A percentile compares a stretch with the other conserved stretches of the same genome.
phyloP scores from a whole-genome alignment of 2,329 filamentous ascomycete genomes.

The Aspergillus phoenicis region DNA sequence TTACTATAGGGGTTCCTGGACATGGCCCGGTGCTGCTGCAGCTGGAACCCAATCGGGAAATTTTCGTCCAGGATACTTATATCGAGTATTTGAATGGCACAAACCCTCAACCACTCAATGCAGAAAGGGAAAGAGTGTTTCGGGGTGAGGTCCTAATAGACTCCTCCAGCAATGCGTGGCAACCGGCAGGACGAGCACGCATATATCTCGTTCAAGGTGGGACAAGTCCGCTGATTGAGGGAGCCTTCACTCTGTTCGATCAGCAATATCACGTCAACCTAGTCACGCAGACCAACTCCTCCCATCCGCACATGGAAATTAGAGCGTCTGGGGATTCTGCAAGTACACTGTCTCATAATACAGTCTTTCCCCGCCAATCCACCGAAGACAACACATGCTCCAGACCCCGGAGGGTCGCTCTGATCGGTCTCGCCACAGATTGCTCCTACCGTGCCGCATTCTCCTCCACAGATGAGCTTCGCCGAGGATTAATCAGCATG shows the following conservation, averaged over 20 bases:
- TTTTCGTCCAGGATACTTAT: constrained; percentile 10
- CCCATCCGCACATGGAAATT: no score
- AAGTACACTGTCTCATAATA: not conserved
- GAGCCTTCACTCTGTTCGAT: constrained; percentile 9
- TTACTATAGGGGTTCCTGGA: constrained; percentile 5
- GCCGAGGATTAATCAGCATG: constrained; percentile 55
- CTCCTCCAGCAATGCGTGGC: not conserved
- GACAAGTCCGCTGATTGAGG: constrained; percentile 14
- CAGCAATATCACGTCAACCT: constrained; percentile 13
- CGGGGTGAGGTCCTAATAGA: constrained; percentile 2
- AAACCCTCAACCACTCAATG: constrained; percentile 4
- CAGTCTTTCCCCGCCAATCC: not conserved
- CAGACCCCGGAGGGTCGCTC: constrained; percentile 78
- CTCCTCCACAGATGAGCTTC: constrained; percentile 44
- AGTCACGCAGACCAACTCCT: no score
- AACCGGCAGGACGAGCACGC: constrained; percentile 15
- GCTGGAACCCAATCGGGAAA: constrained; percentile 15
- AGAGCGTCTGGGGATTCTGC: no score
- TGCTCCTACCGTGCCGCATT: constrained; percentile 80
- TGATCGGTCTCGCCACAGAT: constrained; percentile 87
- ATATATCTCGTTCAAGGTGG: constrained; percentile 17
- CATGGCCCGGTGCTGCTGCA: not conserved
- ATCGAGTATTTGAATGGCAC: constrained; percentile 9
- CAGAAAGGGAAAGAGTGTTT: constrained; percentile 1
- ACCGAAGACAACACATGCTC: constrained; percentile 59